Evolutionary conservation across 2,329 filamentous ascomycete genomes (phyloP), one percentile per base, ranked within the genome.

Genomic region (Epichloe sibirici): DNA sequence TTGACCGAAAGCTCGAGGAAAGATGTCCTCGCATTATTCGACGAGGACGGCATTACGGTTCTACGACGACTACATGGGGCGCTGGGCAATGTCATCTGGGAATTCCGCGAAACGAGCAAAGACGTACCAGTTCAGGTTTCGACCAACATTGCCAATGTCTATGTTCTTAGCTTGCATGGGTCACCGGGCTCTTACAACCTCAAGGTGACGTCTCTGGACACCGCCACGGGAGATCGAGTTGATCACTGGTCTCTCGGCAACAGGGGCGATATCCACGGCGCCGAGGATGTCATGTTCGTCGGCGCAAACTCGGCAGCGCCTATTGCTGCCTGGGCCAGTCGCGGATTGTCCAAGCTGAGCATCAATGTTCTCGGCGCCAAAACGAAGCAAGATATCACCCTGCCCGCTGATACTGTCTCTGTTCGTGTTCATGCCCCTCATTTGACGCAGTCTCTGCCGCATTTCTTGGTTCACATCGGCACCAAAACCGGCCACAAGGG

Each of bases 391-490:
- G 77, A 77, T 51, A 74, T 83, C 53, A 61, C 73, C 17, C 68
- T 83, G 28, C 65, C 72, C 21, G 62, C 70, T 5, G 73, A 72
- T 17, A 73, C 77, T 4, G 65, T 71, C 15, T 66, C 68, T 3
- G 73, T 87, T 49, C 74, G 82, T 52, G 74, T 95, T 23, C 88
- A 94, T 63, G 86, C 87, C 1, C 85, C 89, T 15, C 82, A 83
- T 57, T 75, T 85, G 52, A 70, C 81, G 34, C 85, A 86, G 62
- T 85, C 87, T 4, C 75, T 82, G 45, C 76, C 88, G 39, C 89
- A 95, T 70, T 94, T 96, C 71, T 72, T 96, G 35, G 86, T 95
- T 5, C 87, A 95, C 59, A 89, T 82, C 60, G 77, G 83, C 60
- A 88, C 88, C 0, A 74, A 74, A 38, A 73, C 73, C 3, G 82